Percentiles rank a stretch among this genome's conserved stretches.
Conservation (phyloP, 176 grass and related monocot species). For the Canna indica region DNA sequence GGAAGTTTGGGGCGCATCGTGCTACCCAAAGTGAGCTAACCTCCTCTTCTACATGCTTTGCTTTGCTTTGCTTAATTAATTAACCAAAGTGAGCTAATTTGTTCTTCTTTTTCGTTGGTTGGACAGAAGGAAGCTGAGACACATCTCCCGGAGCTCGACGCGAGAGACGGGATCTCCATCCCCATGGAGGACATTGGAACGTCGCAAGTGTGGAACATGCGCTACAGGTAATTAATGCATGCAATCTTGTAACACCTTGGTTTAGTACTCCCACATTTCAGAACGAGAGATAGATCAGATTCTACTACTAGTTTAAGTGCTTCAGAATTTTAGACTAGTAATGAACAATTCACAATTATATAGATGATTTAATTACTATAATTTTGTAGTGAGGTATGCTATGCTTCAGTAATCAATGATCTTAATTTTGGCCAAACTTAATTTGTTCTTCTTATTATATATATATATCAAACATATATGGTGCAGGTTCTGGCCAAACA, state of each 20-base stretch:
- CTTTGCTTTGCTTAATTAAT: too few relatives aligned
- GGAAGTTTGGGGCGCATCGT: slow-evolving; percentile 81
- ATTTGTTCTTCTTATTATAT: not conserved
- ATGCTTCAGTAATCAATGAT: too few relatives aligned
- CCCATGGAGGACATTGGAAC: slow-evolving; percentile 86
- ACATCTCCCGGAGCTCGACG: slow-evolving; percentile 73
- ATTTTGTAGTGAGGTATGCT: too few relatives aligned
- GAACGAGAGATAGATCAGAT: too few relatives aligned
- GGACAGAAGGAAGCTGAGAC: slow-evolving; percentile 94
- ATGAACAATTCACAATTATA: too few relatives aligned
- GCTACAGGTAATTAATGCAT: slow-evolving; percentile 48
- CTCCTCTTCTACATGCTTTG: not conserved
- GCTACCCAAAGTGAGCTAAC: slow-evolving; percentile 80
- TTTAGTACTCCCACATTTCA: too few relatives aligned
- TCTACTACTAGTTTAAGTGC: too few relatives aligned
- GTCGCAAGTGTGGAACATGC: slow-evolving; percentile 83
- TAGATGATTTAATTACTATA: too few relatives aligned
- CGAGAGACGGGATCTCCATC: slow-evolving; percentile 73
- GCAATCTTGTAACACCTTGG: too few relatives aligned
- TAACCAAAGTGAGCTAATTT: slow-evolving; percentile 69
- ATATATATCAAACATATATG: not conserved
- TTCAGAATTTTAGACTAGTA: too few relatives aligned
- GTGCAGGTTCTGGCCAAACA: slow-evolving; percentile 93
- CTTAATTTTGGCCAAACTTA: too few relatives aligned
- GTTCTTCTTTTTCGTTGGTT: not conserved